phyloP scores from a whole-genome alignment of 1,284 basidiomycete genomes.

The Xanthoconium separans region DNA sequence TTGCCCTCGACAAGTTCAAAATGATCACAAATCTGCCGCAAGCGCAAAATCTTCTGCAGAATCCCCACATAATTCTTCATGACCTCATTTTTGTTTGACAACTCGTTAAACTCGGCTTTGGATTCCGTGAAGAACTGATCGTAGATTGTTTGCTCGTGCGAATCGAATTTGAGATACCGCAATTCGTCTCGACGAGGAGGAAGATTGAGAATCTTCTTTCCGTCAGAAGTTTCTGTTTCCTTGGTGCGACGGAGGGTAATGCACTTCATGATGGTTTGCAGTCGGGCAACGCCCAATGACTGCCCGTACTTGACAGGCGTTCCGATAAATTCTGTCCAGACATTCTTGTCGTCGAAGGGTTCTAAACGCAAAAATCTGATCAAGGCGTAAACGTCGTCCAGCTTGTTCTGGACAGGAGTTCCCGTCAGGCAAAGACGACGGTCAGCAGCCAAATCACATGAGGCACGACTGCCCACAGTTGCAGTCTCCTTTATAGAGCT shows the following conservation, averaged over 20 bases:
- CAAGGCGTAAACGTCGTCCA: constrained; percentile 96
- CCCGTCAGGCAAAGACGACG: constrained; percentile 93
- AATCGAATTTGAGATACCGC: constrained; percentile 81
- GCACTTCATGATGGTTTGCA: constrained; percentile 97
- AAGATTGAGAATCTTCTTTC: constrained; percentile 81
- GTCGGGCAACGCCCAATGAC: constrained; percentile 86
- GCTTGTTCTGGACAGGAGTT: constrained; percentile 98
- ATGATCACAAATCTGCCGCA: constrained; percentile 98
- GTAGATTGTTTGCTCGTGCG: constrained; percentile 85
- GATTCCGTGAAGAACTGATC: constrained; percentile 85
- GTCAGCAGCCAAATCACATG: constrained; percentile 92
- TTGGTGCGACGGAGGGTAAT: constrained; percentile 97
- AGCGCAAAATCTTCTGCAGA: constrained; percentile 89
- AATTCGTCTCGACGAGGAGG: constrained; percentile 88
- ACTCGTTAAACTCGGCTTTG: constrained; percentile 86
- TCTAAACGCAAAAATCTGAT: constrained; percentile 93
- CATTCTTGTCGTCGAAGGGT: constrained; percentile 90
- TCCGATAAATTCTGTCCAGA: constrained; percentile 94
- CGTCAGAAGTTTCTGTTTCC: constrained; percentile 80
- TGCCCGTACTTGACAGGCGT: constrained; percentile 91
- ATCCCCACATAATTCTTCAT: constrained; percentile 99
- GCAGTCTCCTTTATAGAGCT: constrained; percentile 96
- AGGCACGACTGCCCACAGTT: constrained; percentile 92
- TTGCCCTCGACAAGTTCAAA: constrained; percentile 88
- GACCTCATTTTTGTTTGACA: constrained; percentile 85